phyloP scores from a whole-genome alignment of 768 basidiomycete genomes.

The Calocybe cyanea region DNA sequence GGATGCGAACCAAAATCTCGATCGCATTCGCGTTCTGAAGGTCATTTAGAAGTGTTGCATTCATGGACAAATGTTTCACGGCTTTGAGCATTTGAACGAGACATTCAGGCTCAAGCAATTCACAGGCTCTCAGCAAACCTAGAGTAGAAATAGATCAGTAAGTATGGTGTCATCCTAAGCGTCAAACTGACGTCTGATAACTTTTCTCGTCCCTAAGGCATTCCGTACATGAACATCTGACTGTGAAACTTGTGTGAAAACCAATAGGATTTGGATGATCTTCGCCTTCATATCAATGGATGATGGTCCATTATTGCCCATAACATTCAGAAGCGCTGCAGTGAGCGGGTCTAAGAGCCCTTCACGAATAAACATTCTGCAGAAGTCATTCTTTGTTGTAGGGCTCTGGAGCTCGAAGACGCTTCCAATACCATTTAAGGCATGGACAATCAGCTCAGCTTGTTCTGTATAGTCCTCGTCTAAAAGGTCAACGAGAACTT shows the following conservation, averaged over 20 bases:
- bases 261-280: constrained; percentile 82
- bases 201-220: constrained; percentile 86
- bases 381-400: constrained; percentile 97
- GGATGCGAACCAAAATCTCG: constrained; percentile 81
- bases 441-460: constrained; percentile 86
- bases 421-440: constrained; percentile 89
- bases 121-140: constrained; percentile 88
- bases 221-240: constrained; percentile 91
- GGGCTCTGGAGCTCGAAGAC: constrained; percentile 97
- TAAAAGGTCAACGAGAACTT: constrained; percentile 90
- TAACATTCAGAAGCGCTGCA: constrained; percentile 84
- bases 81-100: constrained; percentile 90
- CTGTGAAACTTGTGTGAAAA: constrained; percentile 96
- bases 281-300: constrained; percentile 79
- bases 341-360: constrained; percentile 92
- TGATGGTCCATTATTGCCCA: constrained; percentile 63
- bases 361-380: constrained; percentile 96
- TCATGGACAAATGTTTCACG: constrained; percentile 96
- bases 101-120: constrained; percentile 82
- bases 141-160: constrained; percentile 1
- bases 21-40: constrained; percentile 95
- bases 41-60: constrained; percentile 82
- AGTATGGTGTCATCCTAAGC: not conserved
- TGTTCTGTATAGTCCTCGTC: constrained; percentile 96
- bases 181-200: constrained; percentile 71